Base-by-base conservation (phyloP, 75 land plant species). In the Isoetes taiwanensis region DNA sequence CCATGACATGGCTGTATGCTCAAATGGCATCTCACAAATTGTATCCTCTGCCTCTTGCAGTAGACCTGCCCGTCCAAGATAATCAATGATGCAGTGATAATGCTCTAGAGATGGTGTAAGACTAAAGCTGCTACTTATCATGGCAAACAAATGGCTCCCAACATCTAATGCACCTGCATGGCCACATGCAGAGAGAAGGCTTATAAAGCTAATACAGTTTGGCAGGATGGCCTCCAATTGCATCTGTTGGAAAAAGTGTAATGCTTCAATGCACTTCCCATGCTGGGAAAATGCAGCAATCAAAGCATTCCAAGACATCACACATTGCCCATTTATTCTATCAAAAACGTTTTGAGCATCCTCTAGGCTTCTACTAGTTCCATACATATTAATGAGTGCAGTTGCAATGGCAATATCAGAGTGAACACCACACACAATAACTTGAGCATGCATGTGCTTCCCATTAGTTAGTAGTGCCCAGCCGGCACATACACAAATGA, bases 231-330 rank as follows among this genome's bases (percentile, higher is more conserved):
- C 66, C 62, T 46, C 38, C n/a, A n/a, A n/a, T 39, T 69, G 54
- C 89, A 84, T 80, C 56, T 57, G 39, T 33, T 41, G 29, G 52
- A 72, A 78, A 21, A 80, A 74, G 33, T 68, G 35, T 30, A 83
- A 43, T 23, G 87, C 72, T 69, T 79, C 82, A 61, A 73, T 76
- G 68, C n/a, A 72, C 30, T 67, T 48, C 2, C 76, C 75, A 73
- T 78, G 79, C 52, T 79, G 82, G 21, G 79, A 64, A 65, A 72
- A 79, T 31, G 76, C 86, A 32, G 81, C 76, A 40, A 83, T 70
- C 70, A 83, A 59, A 20, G 67, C 61, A 64, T 80, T 84, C 84
- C 88, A 84, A 28, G 88, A 71, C 43, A 84, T 41, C n/a, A 59
- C 74, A 67, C 80, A 73, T 50, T 64, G 76, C 19, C 30, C 42